Evolutionary conservation across 129 eudicot species (phyloP).

Genomic region (Dittrichia graveolens): DNA sequence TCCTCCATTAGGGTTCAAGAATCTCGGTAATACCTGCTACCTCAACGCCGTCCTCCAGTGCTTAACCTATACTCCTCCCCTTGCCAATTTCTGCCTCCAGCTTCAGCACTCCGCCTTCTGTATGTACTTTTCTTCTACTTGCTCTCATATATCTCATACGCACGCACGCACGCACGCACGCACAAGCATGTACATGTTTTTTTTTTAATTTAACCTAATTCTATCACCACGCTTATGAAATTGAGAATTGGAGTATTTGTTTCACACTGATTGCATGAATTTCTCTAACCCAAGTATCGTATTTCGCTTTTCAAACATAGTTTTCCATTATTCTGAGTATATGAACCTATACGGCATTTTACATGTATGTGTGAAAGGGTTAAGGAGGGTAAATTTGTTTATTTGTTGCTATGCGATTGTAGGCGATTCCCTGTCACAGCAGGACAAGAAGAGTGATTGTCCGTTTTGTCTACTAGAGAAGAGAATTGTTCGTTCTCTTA

Average conservation of each 20-base stretch:
- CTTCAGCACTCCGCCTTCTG: slow-evolving; percentile 62
- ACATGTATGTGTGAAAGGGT: not conserved
- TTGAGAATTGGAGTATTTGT: not conserved
- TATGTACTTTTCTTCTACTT: slow-evolving; percentile 35
- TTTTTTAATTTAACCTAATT: slow-evolving; percentile 24
- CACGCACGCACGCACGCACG: not conserved
- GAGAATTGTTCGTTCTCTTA: slow-evolving; percentile 73
- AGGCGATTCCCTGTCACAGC: slow-evolving; percentile 68
- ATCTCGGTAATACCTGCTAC: slow-evolving; percentile 92
- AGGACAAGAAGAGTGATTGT: slow-evolving; percentile 76
- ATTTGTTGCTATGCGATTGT: not conserved
- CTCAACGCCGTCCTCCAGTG: slow-evolving; percentile 97
- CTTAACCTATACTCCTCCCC: slow-evolving; percentile 95
- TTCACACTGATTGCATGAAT: not conserved
- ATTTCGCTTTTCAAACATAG: not conserved
- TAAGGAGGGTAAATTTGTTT: not conserved
- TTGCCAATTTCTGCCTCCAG: slow-evolving; percentile 86
- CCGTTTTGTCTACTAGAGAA: slow-evolving; percentile 87
- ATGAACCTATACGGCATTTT: not conserved
- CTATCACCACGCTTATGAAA: not conserved
- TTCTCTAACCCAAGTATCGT: not conserved
- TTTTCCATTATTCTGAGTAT: not conserved
- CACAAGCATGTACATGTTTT: not conserved
- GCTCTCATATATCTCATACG: not conserved
- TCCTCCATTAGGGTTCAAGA: slow-evolving; percentile 83